phyloP scores from a whole-genome alignment of 768 basidiomycete genomes.

The Pisolithus tinctorius region DNA sequence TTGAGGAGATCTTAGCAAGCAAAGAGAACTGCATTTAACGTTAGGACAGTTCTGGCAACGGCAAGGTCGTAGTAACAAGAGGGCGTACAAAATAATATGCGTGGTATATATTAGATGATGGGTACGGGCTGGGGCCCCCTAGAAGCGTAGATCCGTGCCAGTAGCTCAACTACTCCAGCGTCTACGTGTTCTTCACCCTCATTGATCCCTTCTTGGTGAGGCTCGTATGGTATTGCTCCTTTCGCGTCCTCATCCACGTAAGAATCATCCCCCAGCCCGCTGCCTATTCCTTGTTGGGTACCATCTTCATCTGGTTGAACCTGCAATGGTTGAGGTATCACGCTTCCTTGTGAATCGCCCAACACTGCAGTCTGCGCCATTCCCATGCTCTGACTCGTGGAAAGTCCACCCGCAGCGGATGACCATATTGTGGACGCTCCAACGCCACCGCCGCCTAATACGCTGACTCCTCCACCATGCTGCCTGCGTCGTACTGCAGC shows the following conservation, averaged over 20 bases:
- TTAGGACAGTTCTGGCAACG: neutral
- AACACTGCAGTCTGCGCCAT: slow-evolving; percentile 68
- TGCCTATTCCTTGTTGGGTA: slow-evolving; percentile 47
- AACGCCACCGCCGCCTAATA: slow-evolving; percentile 39
- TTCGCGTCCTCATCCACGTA: slow-evolving; percentile 63
- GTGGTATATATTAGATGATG: slow-evolving; percentile 30
- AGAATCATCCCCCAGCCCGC: slow-evolving; percentile 56
- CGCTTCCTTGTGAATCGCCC: slow-evolving; percentile 68
- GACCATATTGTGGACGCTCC: slow-evolving; percentile 42
- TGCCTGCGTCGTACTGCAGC: slow-evolving; percentile 40
- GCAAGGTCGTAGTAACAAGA: neutral
- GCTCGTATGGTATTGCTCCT: slow-evolving; percentile 30
- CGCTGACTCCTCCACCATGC: slow-evolving; percentile 15
- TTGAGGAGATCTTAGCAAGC: slow-evolving; percentile 66
- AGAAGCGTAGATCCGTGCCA: slow-evolving; percentile 81
- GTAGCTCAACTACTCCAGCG: slow-evolving; percentile 75
- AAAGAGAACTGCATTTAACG: slow-evolving; percentile 1
- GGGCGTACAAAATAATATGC: neutral
- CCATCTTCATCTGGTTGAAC: slow-evolving; percentile 41
- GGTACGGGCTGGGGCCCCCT: slow-evolving; percentile 42
- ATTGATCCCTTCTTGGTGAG: slow-evolving; percentile 43
- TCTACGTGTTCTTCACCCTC: slow-evolving; percentile 67
- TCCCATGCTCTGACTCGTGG: slow-evolving; percentile 34
- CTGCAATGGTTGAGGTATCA: slow-evolving; percentile 15
- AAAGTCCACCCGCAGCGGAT: slow-evolving; percentile 38